These are phyloP conservation scores for Aspergillus carlsbadensis DNA, from an alignment of 495 filamentous ascomycete genomes.

Conservation along the genomic window DNA sequence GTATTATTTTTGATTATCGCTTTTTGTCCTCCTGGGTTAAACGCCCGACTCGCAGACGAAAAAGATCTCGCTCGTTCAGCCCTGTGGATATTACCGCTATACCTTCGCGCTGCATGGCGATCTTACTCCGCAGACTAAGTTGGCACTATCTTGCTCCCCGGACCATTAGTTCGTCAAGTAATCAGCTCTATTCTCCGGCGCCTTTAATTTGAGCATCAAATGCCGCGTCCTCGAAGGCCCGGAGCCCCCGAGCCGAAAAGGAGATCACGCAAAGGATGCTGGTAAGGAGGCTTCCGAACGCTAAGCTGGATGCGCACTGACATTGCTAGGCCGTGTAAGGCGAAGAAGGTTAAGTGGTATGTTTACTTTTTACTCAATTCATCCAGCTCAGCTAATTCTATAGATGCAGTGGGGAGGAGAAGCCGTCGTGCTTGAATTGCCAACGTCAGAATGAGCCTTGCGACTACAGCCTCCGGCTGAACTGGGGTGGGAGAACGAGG, in stretches of 20 bases:
- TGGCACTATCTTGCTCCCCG: conserved; percentile 23
- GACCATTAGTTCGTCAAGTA: conserved; percentile 18
- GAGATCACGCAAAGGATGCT: conserved; percentile 82
- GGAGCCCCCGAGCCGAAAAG: conserved; percentile 67
- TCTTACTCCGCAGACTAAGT: conserved; percentile 23
- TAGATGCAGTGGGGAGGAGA: conserved; percentile 63
- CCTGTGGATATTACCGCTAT: conserved; percentile 16
- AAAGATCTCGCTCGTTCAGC: conserved; percentile 19
- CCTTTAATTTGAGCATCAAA: conserved; percentile 34
- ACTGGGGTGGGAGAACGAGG: conserved; percentile 73
- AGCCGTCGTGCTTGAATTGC: conserved; percentile 76
- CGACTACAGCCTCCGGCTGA: conserved; percentile 83
- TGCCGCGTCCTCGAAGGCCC: conserved; percentile 67
- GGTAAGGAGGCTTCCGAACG: conserved; percentile 51
- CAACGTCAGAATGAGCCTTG: conserved; percentile 72
- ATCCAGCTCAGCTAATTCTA: conserved; percentile 6
- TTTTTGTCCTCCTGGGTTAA: conserved; percentile 43
- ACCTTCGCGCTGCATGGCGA: conserved; percentile 27
- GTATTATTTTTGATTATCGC: conserved; percentile 42
- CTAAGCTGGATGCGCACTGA: neutral
- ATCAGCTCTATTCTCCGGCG: conserved; percentile 17
- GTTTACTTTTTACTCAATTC: conserved; percentile 5
- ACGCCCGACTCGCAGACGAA: conserved; percentile 32
- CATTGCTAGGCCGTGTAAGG: conserved; percentile 71
- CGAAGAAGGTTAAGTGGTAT: conserved; percentile 81